phyloP scores from a whole-genome alignment of 148 eudicot genomes.

The Dysphania ambrosioides region DNA sequence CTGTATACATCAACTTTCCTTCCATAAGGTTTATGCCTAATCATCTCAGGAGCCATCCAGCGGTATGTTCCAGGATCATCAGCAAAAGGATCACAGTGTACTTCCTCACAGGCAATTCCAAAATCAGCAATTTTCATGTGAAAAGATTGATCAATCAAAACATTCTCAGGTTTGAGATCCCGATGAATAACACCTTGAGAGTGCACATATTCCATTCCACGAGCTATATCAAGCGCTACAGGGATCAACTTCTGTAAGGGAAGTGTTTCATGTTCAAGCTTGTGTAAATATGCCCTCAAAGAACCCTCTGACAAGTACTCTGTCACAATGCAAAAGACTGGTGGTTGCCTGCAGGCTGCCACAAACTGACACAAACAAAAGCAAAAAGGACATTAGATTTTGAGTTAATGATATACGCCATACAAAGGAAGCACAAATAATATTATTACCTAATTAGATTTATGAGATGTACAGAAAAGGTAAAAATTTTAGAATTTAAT shows the following conservation, averaged over 20 bases:
- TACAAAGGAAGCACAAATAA: background rate
- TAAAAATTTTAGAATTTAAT: background rate
- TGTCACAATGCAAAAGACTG: conserved; percentile 65
- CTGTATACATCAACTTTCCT: conserved; percentile 86
- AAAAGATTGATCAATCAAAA: conserved; percentile 58
- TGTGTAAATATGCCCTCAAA: conserved; percentile 77
- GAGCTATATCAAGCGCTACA: conserved; percentile 76
- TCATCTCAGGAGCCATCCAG: conserved; percentile 99
- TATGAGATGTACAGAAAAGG: background rate
- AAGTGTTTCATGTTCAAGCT: conserved; percentile 61
- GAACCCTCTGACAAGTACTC: conserved; percentile 85
- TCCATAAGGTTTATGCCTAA: conserved; percentile 69
- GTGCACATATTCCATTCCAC: conserved; percentile 88
- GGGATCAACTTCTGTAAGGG: conserved; percentile 51
- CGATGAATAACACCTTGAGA: conserved; percentile 94
- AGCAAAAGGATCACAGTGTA: conserved; percentile 60
- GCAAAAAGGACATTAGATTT: background rate
- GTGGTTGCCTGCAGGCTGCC: conserved; percentile 79
- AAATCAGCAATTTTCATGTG: conserved; percentile 88
- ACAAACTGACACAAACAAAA: conserved; percentile 51
- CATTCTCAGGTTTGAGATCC: conserved; percentile 88
- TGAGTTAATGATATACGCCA: background rate
- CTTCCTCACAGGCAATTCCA: conserved; percentile 90
- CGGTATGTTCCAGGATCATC: conserved; percentile 96
- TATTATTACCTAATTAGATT: background rate